A percentile compares a stretch with the other conserved stretches of the same genome.
Evolutionary conservation across 768 basidiomycete genomes (phyloP).

Genomic region (Boletus sensibilis): DNA sequence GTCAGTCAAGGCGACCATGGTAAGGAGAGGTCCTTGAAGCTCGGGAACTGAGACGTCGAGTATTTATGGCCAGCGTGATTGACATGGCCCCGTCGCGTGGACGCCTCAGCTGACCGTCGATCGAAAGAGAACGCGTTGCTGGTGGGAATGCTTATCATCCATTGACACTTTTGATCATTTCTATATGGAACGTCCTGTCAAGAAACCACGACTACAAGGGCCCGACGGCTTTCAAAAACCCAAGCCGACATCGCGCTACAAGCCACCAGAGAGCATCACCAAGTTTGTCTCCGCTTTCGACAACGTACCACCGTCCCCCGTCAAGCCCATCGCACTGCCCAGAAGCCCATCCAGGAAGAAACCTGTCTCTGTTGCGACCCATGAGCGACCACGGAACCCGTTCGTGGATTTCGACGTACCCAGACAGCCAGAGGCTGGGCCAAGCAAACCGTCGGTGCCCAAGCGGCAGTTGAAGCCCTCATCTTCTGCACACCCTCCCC

Average conservation of each 20-base stretch:
- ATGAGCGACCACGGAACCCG: slow-evolving; percentile 21
- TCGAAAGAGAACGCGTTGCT: not conserved
- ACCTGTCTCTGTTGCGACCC: not conserved
- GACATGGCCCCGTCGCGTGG: not conserved
- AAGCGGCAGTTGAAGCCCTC: slow-evolving; percentile 4
- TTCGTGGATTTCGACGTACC: slow-evolving; percentile 15
- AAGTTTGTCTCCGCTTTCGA: slow-evolving; percentile 32
- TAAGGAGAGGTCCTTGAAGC: not conserved
- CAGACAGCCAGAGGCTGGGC: slow-evolving; percentile 6
- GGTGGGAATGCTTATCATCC: not conserved
- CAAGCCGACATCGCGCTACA: slow-evolving; percentile 23
- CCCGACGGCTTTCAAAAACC: slow-evolving; percentile 32
- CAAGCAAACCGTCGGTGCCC: slow-evolving; percentile 11
- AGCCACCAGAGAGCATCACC: slow-evolving; percentile 24
- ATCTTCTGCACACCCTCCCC: slow-evolving; percentile 9
- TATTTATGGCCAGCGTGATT: not conserved
- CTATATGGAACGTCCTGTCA: slow-evolving; percentile 11
- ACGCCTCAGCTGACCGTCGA: not conserved
- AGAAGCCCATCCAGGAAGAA: slow-evolving; percentile 6
- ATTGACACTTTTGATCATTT: not conserved
- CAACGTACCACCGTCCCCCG: not conserved
- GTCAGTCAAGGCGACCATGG: slow-evolving; percentile 34
- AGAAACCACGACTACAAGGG: slow-evolving; percentile 21
- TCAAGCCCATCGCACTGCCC: not conserved
- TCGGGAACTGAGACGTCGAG: not conserved